Evolutionary conservation across 257 asterid species (phyloP), one percentile per base, ranked within the genome.

Genomic region (Petunia secreta): DNA sequence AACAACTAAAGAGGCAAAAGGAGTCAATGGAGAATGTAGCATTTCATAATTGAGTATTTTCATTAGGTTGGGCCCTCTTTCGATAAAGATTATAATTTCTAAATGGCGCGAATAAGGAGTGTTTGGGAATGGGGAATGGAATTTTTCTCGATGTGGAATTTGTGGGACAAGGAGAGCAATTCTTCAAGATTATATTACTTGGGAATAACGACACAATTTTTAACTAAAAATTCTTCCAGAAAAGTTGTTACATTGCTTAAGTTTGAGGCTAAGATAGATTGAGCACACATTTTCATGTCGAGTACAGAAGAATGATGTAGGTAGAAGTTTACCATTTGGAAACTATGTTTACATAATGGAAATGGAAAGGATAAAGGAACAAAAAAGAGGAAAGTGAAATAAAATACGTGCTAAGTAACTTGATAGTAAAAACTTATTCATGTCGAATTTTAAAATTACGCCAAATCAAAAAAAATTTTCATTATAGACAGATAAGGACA

Each of bases 21-120:
- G 39, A 68, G 52, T 16, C 15, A 68, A 68, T 41, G n/a, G n/a
- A 69, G 55, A 37, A 46, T 44, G 76, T 9, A 25, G 53, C 58
- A 46, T 48, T 11, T 15, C 55, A 71, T 48, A 48, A 9, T 71
- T 71, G 77, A 71, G 43, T 46, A 48, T 9, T 71, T 71, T 25
- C 34, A 6, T 71, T 10, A 34, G 43, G 58, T 2, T 25, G 59
- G 58, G 2, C 6, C 6, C 10, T 69, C 46, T 46, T 46, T 69
- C 16, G 4, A 25, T 25, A 6, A 44, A 25, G 0, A 46, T 69
- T 68, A 65, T 44, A 9, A n/a, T 68, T 68, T 1, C 4, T 46
- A 46, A 44, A 9, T 9, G 10, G 41, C 55, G n/a, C 58, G 58
- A 69, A 46, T 46, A 69, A 9, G 16, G 5, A 46, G 25, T 4